Evolutionary conservation across 805 yeast species (phyloP).

Genomic region (Nakazawaea siamensis): DNA sequence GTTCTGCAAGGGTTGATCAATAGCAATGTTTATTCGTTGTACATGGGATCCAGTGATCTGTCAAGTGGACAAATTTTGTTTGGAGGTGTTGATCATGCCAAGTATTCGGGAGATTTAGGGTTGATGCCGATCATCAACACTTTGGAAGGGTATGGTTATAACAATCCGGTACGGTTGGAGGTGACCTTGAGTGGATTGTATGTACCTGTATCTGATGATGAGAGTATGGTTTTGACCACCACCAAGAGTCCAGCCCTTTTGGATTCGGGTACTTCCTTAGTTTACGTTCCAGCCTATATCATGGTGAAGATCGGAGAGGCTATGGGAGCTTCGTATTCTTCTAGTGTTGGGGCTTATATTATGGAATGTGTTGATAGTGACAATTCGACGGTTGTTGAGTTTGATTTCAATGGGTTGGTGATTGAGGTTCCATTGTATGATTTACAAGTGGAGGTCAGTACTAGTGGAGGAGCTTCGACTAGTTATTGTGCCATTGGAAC

Average conservation of each 20-base stretch:
- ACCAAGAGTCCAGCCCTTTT: conserved; percentile 32
- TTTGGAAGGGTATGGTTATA: conserved; percentile 22
- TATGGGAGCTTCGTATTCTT: conserved; percentile 33
- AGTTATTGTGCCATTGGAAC: conserved; percentile 39
- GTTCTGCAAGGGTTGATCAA: conserved; percentile 48
- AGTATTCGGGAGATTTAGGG: conserved; percentile 43
- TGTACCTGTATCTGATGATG: conserved; percentile 13
- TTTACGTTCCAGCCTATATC: conserved; percentile 32
- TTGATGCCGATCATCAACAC: conserved; percentile 46
- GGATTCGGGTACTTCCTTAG: conserved; percentile 53
- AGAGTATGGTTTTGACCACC: conserved; percentile 15
- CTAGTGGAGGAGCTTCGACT: conserved; percentile 13
- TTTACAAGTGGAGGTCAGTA: conserved; percentile 15
- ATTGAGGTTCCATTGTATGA: conserved; percentile 40
- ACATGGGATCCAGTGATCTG: conserved; percentile 36
- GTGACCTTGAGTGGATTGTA: conserved; percentile 35
- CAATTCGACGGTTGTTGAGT: conserved; percentile 26
- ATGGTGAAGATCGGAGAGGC: conserved; percentile 18
- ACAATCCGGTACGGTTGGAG: conserved; percentile 36
- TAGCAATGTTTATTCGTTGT: conserved; percentile 54
- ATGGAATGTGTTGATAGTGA: conserved; percentile 31
- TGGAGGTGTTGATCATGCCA: conserved; percentile 65
- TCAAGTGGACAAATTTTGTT: conserved; percentile 50
- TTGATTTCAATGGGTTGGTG: conserved; percentile 50
- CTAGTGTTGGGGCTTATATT: conserved; percentile 33